Evolutionary conservation across 1,284 basidiomycete genomes (phyloP), one percentile per base, ranked within the genome.

Genomic region (Salmacisia buchloeana): DNA sequence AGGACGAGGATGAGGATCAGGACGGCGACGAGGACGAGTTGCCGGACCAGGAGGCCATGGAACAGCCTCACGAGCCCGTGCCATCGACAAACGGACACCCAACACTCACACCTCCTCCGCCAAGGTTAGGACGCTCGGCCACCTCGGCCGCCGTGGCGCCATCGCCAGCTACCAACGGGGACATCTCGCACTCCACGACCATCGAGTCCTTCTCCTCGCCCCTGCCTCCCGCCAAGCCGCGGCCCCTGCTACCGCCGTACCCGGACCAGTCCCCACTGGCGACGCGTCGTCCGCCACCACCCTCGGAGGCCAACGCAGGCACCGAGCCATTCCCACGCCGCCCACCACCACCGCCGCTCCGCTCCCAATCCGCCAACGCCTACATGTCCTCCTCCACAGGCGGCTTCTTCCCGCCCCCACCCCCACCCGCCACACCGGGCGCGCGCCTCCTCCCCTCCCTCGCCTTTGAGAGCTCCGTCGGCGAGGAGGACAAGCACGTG

Each of bases 391-490:
- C n/a, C n/a, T n/a, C 33, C 13, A 36, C 21, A 35, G 23, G 12
- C 38, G 13, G 23, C 49, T 54, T 54, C 21, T 25, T 18, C 29
- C 23, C 25, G 6, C 49, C 49, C 7, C 23, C 27, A 9, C 49
- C 49, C 46, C 35, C 54, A 12, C 23, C 33, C 35, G 49, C 46
- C 45, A 61, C 67, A 7, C 38, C 65, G 2, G 94, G 93, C 0
- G 87, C 90, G 73, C 85, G 90, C 27, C 82, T 99, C 31, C 82
- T 99, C n/a, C 91, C 91, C 0, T 86, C 87, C n/a, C 89, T 97
- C 63, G 86, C 88, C 71, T 93, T 99, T 77, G 94, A 99, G 81
- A 92, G 89, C 76, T 92, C 96, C 82, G 94, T 99, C 59, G 96
- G 96, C 0, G 91, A 97, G 83, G 84, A 89, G 31, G 93, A 97